Conservation (phyloP, 2,329 filamentous ascomycete genomes). For the Diatrype stigma region DNA sequence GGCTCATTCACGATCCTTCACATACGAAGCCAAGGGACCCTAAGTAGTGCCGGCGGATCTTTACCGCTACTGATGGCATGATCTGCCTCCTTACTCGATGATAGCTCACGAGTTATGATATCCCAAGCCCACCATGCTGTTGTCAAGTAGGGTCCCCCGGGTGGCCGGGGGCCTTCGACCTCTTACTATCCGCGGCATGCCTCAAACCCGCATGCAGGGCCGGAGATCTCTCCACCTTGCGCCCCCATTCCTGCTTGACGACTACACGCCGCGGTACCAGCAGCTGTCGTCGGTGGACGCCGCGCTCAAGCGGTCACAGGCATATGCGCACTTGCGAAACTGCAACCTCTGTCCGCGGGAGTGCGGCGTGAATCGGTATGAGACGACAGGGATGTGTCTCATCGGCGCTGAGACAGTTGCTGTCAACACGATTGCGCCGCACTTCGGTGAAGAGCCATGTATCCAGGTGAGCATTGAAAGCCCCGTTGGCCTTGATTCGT, state of each 20-base stretch:
- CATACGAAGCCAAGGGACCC: no score
- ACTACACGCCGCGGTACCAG: conserved; percentile 71
- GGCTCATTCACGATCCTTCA: no score
- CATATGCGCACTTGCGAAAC: conserved; percentile 70
- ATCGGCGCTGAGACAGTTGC: conserved; percentile 65
- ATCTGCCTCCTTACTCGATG: no score
- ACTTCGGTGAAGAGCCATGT: conserved; percentile 60
- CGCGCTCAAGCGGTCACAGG: conserved; percentile 67
- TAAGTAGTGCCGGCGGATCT: background rate
- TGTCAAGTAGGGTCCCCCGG: conserved; percentile 14
- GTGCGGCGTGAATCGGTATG: conserved; percentile 77
- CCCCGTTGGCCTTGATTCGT: no score
- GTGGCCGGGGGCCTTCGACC: background rate
- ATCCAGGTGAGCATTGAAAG: no score
- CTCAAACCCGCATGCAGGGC: background rate
- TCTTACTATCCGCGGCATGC: background rate
- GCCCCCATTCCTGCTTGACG: conserved; percentile 66
- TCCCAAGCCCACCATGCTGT: conserved; percentile 12
- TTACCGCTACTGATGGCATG: background rate
- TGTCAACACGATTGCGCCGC: conserved; percentile 1
- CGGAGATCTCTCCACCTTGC: conserved; percentile 45
- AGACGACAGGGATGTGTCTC: conserved; percentile 73
- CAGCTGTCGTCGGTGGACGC: conserved; percentile 63
- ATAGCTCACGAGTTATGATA: conserved; percentile 6
- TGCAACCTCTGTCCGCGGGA: conserved; percentile 78